Base-by-base conservation (phyloP, 106 monocot genomes). In the Amphibolis antarctica region DNA sequence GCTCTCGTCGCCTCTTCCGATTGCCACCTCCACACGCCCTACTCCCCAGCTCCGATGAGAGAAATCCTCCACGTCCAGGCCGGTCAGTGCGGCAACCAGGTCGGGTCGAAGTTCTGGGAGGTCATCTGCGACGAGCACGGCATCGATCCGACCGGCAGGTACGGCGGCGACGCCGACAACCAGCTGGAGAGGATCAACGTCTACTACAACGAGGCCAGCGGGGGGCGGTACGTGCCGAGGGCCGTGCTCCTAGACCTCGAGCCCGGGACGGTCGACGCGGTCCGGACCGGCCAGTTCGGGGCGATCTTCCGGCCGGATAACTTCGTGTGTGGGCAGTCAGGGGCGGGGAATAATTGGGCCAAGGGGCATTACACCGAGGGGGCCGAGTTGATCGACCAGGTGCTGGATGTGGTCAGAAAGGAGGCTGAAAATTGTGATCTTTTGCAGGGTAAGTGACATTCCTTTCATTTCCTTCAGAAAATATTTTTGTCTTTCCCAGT, bases 351-450 rank as follows among this genome's bases (percentile, higher is more conserved):
- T n/a, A n/a, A n/a, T n/a, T n/a, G n/a, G n/a, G n/a, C n/a, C n/a
- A n/a, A n/a, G n/a, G n/a, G n/a, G n/a, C n/a, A n/a, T n/a, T n/a
- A n/a, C n/a, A n/a, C n/a, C n/a, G n/a, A n/a, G n/a, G n/a, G n/a
- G 12, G 88, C 88, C 21, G 88, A 88, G 74, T 65, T 88, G 18
- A 85, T 88, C 55, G 88, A 88, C 63, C 69, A 84, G 4, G 79
- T 85, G 25, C 76, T 88, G 13, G 88, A 88, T 68, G 88, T 88
- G 10, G 84, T 88, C 44, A 72, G 88, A 57, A 88, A 85, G 77
- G 88, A 88, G 66, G 88, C 88, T n/a, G 88, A 88, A 82, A 88
- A 85, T 70, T 88, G 88, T 55, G 88, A 88, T 46, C 48, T 55
- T 12, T 27, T 69, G 19, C 69, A 69, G 49, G 69, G 69, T n/a